A percentile compares a stretch with the other conserved stretches of the same genome.
Conservation (phyloP, 2,329 filamentous ascomycete species). For the Cryphonectria japonica region DNA sequence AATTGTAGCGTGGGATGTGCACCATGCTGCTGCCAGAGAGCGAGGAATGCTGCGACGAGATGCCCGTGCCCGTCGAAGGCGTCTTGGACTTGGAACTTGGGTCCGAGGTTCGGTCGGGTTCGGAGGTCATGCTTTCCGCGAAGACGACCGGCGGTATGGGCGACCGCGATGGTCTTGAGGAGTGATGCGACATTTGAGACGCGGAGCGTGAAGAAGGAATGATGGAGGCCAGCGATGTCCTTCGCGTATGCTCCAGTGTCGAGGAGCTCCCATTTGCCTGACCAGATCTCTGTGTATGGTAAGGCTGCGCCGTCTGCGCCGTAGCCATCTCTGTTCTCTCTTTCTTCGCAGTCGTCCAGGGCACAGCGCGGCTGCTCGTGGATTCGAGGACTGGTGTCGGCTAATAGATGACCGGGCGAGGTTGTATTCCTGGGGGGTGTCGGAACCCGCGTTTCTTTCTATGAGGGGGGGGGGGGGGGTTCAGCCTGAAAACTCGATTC, state of each 20-base stretch:
- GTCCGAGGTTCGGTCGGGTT: constrained; percentile 61
- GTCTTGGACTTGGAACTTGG: constrained; percentile 64
- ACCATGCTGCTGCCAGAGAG: constrained; percentile 46
- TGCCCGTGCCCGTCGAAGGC: constrained; percentile 57
- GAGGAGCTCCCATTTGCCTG: constrained; percentile 36
- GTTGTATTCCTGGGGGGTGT: neutral
- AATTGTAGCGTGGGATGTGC: constrained; percentile 49
- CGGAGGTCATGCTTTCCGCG: constrained; percentile 41
- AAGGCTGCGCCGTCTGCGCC: constrained; percentile 46
- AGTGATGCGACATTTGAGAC: constrained; percentile 60
- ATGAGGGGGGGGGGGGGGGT: neutral
- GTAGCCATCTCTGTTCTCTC: constrained; percentile 42
- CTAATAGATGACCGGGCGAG: neutral
- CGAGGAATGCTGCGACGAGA: constrained; percentile 64
- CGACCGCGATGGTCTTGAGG: constrained; percentile 55
- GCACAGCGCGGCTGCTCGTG: neutral
- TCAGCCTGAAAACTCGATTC: constrained; percentile 2
- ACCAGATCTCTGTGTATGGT: constrained; percentile 46
- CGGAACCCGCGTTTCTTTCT: constrained; percentile 12
- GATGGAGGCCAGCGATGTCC: constrained; percentile 68
- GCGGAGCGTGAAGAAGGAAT: constrained; percentile 58
- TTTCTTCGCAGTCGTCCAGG: neutral
- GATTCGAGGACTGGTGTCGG: neutral
- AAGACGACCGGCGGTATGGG: constrained; percentile 49
- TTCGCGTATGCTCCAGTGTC: constrained; percentile 42